Conservation (phyloP, 768 basidiomycete species). For the Sutorius australiensis region DNA sequence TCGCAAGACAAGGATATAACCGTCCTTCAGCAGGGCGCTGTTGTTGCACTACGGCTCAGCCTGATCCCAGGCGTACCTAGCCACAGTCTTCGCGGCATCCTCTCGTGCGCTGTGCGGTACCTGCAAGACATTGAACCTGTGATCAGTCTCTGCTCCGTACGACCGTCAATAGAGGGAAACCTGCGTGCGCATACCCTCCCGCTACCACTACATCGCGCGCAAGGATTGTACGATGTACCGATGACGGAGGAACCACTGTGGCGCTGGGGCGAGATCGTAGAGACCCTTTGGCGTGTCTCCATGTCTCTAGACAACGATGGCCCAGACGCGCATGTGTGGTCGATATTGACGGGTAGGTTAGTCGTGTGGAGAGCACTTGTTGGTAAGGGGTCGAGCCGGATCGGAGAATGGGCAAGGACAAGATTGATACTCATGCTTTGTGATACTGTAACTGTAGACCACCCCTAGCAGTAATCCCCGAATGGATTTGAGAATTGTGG, state of each 20-base stretch:
- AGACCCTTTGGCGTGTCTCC: constrained; percentile 38
- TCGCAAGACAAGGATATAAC: constrained; percentile 16
- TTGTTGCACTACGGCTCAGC: constrained; percentile 36
- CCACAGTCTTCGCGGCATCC: constrained; percentile 28
- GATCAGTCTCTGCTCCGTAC: constrained; percentile 1
- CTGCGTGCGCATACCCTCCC: constrained; percentile 4
- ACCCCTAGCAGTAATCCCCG: too few species aligned
- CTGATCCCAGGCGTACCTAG: constrained; percentile 29
- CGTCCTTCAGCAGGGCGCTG: constrained; percentile 24
- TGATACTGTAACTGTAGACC: background rate
- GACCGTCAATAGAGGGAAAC: background rate
- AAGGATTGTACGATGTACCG: constrained; percentile 35
- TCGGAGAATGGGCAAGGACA: constrained; percentile 57
- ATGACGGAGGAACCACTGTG: constrained; percentile 27
- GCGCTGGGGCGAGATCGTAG: constrained; percentile 50
- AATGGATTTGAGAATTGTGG: too few species aligned
- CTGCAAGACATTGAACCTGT: constrained; percentile 30
- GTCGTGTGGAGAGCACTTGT: constrained; percentile 20
- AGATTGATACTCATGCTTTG: constrained; percentile 5
- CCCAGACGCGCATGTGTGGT: background rate
- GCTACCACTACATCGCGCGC: constrained; percentile 34
- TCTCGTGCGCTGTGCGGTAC: constrained; percentile 27
- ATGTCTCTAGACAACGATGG: constrained; percentile 17
- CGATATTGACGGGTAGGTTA: background rate
- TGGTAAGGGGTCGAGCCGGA: constrained; percentile 34